Evolutionary conservation across 371 early-diverging fungal genomes (phyloP), one percentile per base, ranked within the genome.

Genomic region (Mycotypha africana): DNA sequence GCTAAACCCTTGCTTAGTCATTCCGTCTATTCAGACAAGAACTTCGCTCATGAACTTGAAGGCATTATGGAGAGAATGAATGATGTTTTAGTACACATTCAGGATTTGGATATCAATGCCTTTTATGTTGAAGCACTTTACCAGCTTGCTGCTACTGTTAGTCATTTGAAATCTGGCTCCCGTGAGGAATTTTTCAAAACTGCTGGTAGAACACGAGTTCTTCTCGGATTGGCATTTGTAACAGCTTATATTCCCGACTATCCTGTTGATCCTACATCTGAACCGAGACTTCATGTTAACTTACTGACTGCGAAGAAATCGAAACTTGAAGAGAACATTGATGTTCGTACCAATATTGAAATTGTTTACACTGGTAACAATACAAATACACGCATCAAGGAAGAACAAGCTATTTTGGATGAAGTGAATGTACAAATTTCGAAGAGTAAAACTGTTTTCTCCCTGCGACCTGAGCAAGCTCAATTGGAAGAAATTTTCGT

Each of bases 221-320:
- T 65, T 12, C 39, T 86, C 1, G 79, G 79, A 4, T 47, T 81
- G 9, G 65, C 77, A 1, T 88, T 85, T 55, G 60, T 87, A 37
- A 66, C 71, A 7, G 67, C 78, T 0, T 88, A 86, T 43, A 73
- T 89, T 28, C 89, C 91, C 2, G 81, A 82, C 30, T 80, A 86
- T 32, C 88, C 91, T 0, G 64, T 83, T 36, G 91, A 91, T 56
- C 90, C 91, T 10, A 85, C 86, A 0, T 75, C 82, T 10, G 81
- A 82, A 45, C 78, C 84, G 10, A 74, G 78, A 26, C 60, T 85
- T 24, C 85, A 77, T 53, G 70, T 81, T 9, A 62, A 79, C 17
- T 63, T 85, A 15, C 51, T 84, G 16, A 56, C 58, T 21, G 44
- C 60, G 43, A 69, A 76, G 37, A 68, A 78, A 26, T 55, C 70